A percentile compares a stretch with the other conserved stretches of the same genome.
phyloP scores from a whole-genome alignment of 1,284 basidiomycete species.

The Rhodotorula sp. region DNA sequence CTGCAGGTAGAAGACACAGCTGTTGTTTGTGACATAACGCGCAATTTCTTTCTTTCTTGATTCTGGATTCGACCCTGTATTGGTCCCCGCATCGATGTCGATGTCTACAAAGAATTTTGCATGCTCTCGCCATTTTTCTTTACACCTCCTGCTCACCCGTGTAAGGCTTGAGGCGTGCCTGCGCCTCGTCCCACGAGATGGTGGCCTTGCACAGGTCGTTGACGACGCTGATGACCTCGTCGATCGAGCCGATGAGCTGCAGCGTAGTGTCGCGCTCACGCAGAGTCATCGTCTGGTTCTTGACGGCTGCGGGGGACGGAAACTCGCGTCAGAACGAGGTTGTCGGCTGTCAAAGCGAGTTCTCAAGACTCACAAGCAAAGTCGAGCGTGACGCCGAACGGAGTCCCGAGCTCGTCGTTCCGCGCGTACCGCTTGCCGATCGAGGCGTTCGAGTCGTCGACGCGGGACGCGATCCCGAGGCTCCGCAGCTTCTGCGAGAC shows the following conservation, averaged over 20 bases:
- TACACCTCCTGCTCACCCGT: conserved; percentile 86
- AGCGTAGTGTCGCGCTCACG: conserved; percentile 92
- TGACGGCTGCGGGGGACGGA: conserved; percentile 59
- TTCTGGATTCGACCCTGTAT: background rate
- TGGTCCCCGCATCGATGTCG: background rate
- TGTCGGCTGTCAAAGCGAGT: background rate
- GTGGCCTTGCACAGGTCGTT: conserved; percentile 55
- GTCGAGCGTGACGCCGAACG: conserved; percentile 93
- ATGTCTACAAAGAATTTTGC: too few relatives aligned
- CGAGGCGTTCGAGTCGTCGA: conserved; percentile 91
- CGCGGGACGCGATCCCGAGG: conserved; percentile 83
- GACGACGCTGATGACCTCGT: conserved; percentile 82
- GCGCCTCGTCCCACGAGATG: conserved; percentile 77
- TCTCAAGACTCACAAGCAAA: conserved; percentile 77
- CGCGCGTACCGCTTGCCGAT: conserved; percentile 97
- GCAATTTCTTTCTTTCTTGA: background rate
- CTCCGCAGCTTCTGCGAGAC: conserved; percentile 83
- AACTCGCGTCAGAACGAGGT: background rate
- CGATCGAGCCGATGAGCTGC: conserved; percentile 88
- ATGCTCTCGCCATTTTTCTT: background rate
- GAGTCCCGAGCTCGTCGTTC: conserved; percentile 98
- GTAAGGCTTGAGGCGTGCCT: conserved; percentile 70
- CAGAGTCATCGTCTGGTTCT: conserved; percentile 84
- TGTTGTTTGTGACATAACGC: background rate
- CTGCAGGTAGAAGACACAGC: background rate